A percentile compares a stretch with the other conserved stretches of the same genome.
These are phyloP conservation scores for Plasmodium gallinaceum DNA, from an alignment of 169 alveolate species.

Conservation along the genomic window DNA sequence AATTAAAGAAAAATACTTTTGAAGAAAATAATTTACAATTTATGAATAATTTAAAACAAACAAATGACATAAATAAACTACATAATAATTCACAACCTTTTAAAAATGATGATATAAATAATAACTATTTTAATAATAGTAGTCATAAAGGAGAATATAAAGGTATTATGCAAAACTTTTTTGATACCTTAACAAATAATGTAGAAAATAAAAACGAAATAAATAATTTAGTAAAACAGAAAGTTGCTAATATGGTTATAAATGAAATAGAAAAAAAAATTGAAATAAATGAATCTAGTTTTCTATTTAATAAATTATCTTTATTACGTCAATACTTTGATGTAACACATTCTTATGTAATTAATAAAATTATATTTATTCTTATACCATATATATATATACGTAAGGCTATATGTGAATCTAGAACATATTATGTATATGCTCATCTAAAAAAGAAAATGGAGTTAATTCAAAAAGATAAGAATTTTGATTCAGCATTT, in stretches of 20 bases:
- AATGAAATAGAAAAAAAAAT: conserved; percentile 63
- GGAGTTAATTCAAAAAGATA: conserved; percentile 10
- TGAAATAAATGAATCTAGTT: conserved; percentile 44
- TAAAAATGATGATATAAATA: conserved; percentile 2
- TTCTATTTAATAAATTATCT: conserved; percentile 38
- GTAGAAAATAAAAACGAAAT: conserved; percentile 24
- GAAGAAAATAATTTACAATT: neutral
- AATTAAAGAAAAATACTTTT: neutral
- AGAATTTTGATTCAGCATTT: conserved; percentile 20
- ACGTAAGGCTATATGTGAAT: conserved; percentile 66
- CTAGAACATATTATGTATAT: conserved; percentile 72
- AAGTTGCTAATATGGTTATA: conserved; percentile 56
- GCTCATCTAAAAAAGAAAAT: conserved; percentile 50
- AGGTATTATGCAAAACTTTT: conserved; percentile 47
- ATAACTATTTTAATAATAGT: neutral
- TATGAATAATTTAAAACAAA: neutral
- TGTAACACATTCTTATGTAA: conserved; percentile 65
- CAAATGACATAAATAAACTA: conserved; percentile 3
- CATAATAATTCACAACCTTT: conserved; percentile 2
- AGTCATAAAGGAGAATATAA: neutral
- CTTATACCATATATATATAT: conserved; percentile 68
- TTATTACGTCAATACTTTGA: conserved; percentile 45
- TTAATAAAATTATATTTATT: conserved; percentile 51
- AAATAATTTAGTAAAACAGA: conserved; percentile 38
- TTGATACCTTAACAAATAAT: conserved; percentile 45